Evolutionary conservation across 228 moss, liverwort and hornwort species (phyloP).

Genomic region (Sphagnum fallax): DNA sequence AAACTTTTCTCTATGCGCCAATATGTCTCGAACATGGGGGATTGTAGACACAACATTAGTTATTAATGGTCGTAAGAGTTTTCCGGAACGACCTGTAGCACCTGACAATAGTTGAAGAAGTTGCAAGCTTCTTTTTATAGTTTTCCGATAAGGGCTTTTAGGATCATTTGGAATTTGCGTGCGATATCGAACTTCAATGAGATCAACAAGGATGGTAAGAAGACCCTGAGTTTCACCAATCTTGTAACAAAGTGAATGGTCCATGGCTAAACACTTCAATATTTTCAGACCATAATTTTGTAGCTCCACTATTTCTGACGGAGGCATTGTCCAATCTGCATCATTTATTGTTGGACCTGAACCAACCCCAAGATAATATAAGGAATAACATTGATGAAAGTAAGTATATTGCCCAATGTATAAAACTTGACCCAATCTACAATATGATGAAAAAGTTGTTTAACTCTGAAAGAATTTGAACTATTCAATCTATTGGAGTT

Average conservation of each 20-base stretch:
- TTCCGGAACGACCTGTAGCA: constrained; percentile 35
- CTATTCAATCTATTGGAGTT: too few relatives aligned
- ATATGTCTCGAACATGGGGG: constrained; percentile 57
- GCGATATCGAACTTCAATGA: constrained; percentile 22
- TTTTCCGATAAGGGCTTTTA: constrained; percentile 10
- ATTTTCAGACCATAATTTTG: constrained; percentile 59
- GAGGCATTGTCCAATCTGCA: too few relatives aligned
- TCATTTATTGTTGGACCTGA: too few relatives aligned
- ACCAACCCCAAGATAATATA: too few relatives aligned
- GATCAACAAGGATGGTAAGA: constrained; percentile 44
- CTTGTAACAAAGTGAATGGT: constrained; percentile 43
- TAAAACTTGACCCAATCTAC: too few relatives aligned
- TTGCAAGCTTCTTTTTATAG: constrained; percentile 30
- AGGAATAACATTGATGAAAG: too few relatives aligned
- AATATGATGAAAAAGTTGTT: too few relatives aligned
- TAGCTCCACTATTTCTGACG: constrained; percentile 10
- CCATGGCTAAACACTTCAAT: constrained; percentile 46
- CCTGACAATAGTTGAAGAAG: constrained; percentile 46
- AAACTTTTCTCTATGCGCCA: constrained; percentile 20
- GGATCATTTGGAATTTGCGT: background rate
- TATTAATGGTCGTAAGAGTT: constrained; percentile 36
- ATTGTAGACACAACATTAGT: constrained; percentile 60
- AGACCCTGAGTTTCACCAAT: constrained; percentile 69
- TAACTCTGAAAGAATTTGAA: too few relatives aligned
- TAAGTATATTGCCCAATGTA: too few relatives aligned